Base-by-base conservation (phyloP, 2,329 filamentous ascomycete genomes). In the Lasiodiplodia citricola region DNA sequence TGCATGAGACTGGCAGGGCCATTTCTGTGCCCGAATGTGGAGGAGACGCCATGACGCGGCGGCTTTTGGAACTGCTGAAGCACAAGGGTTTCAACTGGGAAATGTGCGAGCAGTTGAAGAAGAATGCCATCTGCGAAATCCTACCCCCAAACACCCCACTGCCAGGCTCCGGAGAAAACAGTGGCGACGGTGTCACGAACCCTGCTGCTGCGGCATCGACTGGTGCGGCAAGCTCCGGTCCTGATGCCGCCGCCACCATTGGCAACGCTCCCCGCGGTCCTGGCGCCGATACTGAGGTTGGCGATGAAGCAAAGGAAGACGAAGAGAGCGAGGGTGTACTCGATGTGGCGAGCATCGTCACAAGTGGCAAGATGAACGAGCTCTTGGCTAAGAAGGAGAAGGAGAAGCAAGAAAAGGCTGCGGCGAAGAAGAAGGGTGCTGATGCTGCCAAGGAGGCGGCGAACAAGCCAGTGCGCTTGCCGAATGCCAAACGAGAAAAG, bases 341-440 rank as follows among this genome's bases (percentile, higher is more conserved):
- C 3, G 92, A 96, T 73, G 92, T 96, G 57, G 93, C 92, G n/a
- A 91, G 87, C 72, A 94, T 96, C 72, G 92, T 96, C 44, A 91
- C 91, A 1, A 91, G 89, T 73, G 92, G 92, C 38, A 92, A 93
- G 78, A 93, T 93, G 73, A 88, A 89, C 73, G 92, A 96, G 74
- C 95, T 94, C 74, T 82, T 96, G 6, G 92, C 92, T 11, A 92
- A 92, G 80, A 93, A 92, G 78, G 92, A 95, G 76, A 91, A 90
- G 76, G 91, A 94, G 75, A 94, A 92, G 84, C 84, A 85, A 5
- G 89, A 91, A 70, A 90, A 88, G 79, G 81, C 82, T 1, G 80
- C 87, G 69, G 83, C 85, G 25, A 88, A 86, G 72, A 91, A 91
- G 73, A 85, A 85, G 71, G 80, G 81, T 7, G 31, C 50, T 13